Evolutionary conservation across 768 basidiomycete species (phyloP), one percentile per base, ranked within the genome.

Genomic region (Collybia mongolica): DNA sequence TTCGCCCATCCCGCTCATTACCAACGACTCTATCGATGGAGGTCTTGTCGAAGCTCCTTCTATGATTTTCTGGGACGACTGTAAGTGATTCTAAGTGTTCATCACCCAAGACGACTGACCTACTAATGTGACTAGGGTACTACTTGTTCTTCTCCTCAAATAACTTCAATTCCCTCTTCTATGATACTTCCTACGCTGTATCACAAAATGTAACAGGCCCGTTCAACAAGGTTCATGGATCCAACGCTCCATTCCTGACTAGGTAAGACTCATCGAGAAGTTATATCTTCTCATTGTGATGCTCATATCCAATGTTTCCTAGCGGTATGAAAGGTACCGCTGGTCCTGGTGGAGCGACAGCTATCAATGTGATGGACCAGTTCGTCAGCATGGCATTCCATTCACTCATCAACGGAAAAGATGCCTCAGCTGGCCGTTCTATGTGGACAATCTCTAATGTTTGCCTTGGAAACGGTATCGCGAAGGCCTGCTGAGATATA

Each of bases 121-220:
- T 18, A 6, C 24, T 26, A 4, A 20, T 60, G 19, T 53, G 59
- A n/a, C 35, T 29, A 39, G 55, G 59, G 23, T 63, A 63, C 43
- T 53, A 60, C 32, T 50, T 64, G 32, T 66, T 65, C 49, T 69
- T 66, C 57, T 60, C 56, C 39, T 65, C 63, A 5, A 62, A 63
- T 24, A 59, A 61, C 55, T 69, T 64, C 46, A 53, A 58, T 23
- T 53, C 54, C 14, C 43, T 52, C 11, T 39, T 53, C 3, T 67
- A 69, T 36, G 66, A 69, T 43, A 51, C 65, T 4, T 54, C 57
- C 38, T 67, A 69, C 29, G 68, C 66, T 11, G 60, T 58, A n/a
- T 60, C 66, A 9, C 49, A 54, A 11, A 55, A 49, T 37, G 58
- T 64, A 23, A 55, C 63, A 1, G 68, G 64, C 7, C 65, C 66